Evolutionary conservation across 176 grass and related monocot species (phyloP).

Genomic region (Oryza nivara): DNA sequence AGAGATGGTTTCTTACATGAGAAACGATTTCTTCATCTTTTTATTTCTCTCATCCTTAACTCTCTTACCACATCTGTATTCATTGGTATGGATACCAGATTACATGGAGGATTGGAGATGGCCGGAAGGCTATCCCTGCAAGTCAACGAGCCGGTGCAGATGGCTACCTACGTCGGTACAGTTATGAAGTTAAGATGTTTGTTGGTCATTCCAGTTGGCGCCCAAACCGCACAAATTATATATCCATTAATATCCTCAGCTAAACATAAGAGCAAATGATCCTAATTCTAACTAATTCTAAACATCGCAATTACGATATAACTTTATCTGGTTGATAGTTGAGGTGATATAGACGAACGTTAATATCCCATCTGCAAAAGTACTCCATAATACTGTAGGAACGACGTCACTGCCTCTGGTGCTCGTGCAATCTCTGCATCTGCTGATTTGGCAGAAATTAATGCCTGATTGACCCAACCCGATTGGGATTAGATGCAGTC

Average conservation of each 20-base stretch:
- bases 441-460: neutral
- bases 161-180: neutral
- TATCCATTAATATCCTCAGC: neutral
- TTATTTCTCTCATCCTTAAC: too few relatives aligned
- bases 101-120: too few relatives aligned
- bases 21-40: too few relatives aligned
- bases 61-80: too few relatives aligned
- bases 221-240: neutral
- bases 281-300: neutral
- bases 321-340: neutral
- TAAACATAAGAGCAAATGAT: neutral
- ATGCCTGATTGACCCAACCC: neutral
- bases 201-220: neutral
- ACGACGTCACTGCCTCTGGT: neutral
- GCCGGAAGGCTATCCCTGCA: neutral
- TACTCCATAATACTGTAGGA: neutral
- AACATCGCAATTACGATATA: neutral
- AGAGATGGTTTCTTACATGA: too few relatives aligned
- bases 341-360: neutral
- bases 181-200: neutral
- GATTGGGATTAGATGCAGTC: too few relatives aligned
- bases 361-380: neutral
- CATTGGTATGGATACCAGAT: too few relatives aligned
- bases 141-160: neutral
- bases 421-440: neutral